These are phyloP conservation scores for Giardia duodenalis DNA, from an alignment of 208 protist genomes.

Conservation along the genomic window DNA sequence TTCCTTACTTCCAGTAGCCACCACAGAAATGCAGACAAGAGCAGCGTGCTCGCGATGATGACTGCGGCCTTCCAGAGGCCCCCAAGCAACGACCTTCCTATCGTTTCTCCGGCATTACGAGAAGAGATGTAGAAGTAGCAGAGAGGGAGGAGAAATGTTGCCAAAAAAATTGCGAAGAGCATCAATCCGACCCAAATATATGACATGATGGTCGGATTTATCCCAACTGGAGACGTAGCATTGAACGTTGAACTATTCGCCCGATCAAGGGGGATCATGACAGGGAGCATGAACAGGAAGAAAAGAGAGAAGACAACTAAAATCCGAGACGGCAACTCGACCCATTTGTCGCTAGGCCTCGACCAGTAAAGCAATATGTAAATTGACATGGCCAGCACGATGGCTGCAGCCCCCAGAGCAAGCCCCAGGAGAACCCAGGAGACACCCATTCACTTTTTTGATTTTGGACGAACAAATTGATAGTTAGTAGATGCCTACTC, in stretches of 20 bases:
- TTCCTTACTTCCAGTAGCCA: not conserved
- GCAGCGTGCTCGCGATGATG: not conserved
- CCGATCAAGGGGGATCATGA: not conserved
- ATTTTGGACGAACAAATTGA: too few relatives aligned
- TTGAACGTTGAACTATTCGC: not conserved
- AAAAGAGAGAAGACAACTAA: not conserved
- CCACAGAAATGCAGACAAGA: not conserved
- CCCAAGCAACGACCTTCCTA: not conserved
- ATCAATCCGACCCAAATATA: not conserved
- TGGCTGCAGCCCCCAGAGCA: not conserved
- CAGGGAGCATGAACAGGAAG: not conserved
- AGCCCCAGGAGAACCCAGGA: not conserved
- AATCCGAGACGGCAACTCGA: not conserved
- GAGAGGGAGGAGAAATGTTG: not conserved
- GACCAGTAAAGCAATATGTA: constrained; percentile 17
- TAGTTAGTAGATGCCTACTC: too few relatives aligned
- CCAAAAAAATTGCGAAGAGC: not conserved
- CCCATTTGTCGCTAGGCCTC: not conserved
- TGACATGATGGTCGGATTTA: not conserved
- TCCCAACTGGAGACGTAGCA: not conserved
- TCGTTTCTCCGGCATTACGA: not conserved
- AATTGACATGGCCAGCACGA: not conserved
- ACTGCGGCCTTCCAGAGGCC: not conserved
- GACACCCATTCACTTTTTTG: not conserved
- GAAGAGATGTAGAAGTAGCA: not conserved